Conservation (phyloP, 257 asterid genomes). For the Penstemon davidsonii region DNA sequence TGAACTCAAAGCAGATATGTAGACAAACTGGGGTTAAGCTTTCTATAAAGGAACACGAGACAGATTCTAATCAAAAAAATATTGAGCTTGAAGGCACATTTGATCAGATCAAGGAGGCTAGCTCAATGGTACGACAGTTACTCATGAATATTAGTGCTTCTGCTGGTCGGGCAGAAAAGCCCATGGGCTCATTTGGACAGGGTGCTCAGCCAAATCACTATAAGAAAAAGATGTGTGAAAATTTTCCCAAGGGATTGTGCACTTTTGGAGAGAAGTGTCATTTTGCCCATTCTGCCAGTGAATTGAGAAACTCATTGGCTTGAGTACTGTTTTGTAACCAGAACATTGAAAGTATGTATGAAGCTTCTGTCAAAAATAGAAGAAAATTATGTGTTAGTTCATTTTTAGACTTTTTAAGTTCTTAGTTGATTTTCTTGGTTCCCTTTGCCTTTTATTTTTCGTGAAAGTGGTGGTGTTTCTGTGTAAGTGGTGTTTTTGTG, state of each 20-base stretch:
- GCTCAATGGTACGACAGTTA: conserved; percentile 46
- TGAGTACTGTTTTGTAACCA: conserved; percentile 18
- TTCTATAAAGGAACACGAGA: conserved; percentile 50
- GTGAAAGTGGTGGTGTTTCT: no score
- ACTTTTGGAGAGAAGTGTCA: conserved; percentile 50
- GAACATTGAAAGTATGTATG: no score
- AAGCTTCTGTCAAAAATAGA: no score
- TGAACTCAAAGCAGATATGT: conserved; percentile 51
- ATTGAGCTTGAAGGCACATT: conserved; percentile 66
- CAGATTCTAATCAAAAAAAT: conserved; percentile 43
- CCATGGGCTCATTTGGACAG: conserved; percentile 22
- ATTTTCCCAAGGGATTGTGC: conserved; percentile 45
- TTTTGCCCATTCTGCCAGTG: conserved; percentile 51
- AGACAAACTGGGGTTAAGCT: conserved; percentile 51
- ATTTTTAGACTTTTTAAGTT: no score
- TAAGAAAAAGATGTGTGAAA: conserved; percentile 53
- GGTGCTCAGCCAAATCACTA: conserved; percentile 29
- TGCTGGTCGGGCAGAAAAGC: conserved; percentile 24
- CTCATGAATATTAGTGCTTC: conserved; percentile 33
- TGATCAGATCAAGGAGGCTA: conserved; percentile 60
- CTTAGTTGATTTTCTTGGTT: no score
- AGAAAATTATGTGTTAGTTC: no score
- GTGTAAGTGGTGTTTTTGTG: no score
- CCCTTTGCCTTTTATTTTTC: no score
- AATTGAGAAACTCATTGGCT: conserved; percentile 31